Percentiles rank a stretch among this genome's conserved stretches.
phyloP scores from a whole-genome alignment of 1,284 basidiomycete genomes.

The Malassezia japonica region DNA sequence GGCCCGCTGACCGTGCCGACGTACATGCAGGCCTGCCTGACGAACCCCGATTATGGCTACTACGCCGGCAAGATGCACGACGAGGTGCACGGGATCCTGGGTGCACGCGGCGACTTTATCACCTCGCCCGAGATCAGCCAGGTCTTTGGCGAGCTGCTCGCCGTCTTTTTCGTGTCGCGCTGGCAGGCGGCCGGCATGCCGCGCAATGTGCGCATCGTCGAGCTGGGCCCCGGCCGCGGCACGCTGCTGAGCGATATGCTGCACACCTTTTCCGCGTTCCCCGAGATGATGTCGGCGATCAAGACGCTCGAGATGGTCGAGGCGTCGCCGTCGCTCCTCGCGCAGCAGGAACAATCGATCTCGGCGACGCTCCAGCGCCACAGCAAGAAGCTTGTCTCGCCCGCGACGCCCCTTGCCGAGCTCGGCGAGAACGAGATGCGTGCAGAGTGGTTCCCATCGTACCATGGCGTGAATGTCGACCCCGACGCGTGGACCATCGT shows the following conservation, averaged over 20 bases:
- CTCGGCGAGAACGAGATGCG: constrained; percentile 33
- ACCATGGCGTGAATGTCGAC: constrained; percentile 59
- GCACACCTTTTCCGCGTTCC: constrained; percentile 50
- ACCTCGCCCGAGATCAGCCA: constrained; percentile 96
- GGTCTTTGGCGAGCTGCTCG: constrained; percentile 71
- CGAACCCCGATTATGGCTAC: constrained; percentile 45
- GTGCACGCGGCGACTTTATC: constrained; percentile 79
- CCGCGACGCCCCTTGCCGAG: constrained; percentile 16
- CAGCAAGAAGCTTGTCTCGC: constrained; percentile 25
- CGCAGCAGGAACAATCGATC: constrained; percentile 28
- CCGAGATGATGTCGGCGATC: constrained; percentile 25
- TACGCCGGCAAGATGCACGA: constrained; percentile 21
- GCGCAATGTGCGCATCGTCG: constrained; percentile 62
- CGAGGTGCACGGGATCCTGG: constrained; percentile 60
- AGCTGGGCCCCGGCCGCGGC: constrained; percentile 87
- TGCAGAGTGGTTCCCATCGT: constrained; percentile 65
- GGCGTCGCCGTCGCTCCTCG: constrained; percentile 37
- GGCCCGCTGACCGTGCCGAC: constrained; percentile 44
- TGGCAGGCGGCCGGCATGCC: constrained; percentile 60
- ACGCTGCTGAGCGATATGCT: constrained; percentile 87
- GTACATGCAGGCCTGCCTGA: constrained; percentile 44
- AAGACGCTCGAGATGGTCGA: constrained; percentile 40
- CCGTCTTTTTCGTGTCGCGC: constrained; percentile 66
- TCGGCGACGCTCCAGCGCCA: constrained; percentile 19
- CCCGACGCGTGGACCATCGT: constrained; percentile 64